A percentile compares a stretch with the other conserved stretches of the same genome.
Evolutionary conservation across 768 basidiomycete species (phyloP).

Genomic region (Rhodotorula kratochvilovae): DNA sequence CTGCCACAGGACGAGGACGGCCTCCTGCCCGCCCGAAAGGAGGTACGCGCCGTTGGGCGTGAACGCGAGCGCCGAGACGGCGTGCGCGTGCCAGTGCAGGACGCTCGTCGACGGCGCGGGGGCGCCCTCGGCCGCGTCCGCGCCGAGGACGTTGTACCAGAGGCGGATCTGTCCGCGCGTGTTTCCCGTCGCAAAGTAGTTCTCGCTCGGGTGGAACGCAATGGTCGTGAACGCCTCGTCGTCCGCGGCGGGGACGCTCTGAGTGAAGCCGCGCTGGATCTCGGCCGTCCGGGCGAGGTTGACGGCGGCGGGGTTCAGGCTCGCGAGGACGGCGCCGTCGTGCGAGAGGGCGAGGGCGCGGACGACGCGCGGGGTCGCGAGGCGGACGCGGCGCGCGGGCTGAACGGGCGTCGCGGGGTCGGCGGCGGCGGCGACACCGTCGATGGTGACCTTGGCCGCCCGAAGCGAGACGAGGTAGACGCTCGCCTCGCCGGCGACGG

Average conservation of each 20-base stretch:
- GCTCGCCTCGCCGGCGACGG: conserved; percentile 9
- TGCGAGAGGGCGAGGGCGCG: conserved; percentile 67
- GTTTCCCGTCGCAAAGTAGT: conserved; percentile 95
- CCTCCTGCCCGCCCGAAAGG: conserved; percentile 89
- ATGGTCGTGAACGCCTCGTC: conserved; percentile 72
- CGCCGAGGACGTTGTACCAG: conserved; percentile 77
- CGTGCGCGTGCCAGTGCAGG: conserved; percentile 95
- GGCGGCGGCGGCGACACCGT: neutral
- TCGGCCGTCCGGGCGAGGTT: conserved; percentile 57
- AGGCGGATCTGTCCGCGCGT: conserved; percentile 73
- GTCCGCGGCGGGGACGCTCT: conserved; percentile 71
- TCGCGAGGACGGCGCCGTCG: conserved; percentile 72
- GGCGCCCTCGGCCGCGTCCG: conserved; percentile 58
- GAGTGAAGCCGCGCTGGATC: conserved; percentile 50
- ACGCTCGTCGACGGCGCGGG: conserved; percentile 70
- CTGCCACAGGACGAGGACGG: conserved; percentile 96
- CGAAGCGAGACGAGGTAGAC: conserved; percentile 33
- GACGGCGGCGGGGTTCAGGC: conserved; percentile 68
- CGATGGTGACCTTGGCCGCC: neutral
- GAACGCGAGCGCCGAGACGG: conserved; percentile 79
- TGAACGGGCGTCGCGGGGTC: conserved; percentile 18
- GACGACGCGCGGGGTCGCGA: conserved; percentile 35
- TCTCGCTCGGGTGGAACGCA: conserved; percentile 79
- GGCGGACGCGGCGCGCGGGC: conserved; percentile 35
- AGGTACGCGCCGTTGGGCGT: conserved; percentile 87